phyloP scores from a whole-genome alignment of 2,329 filamentous ascomycete genomes.

The Neocatenulostroma microsporum region DNA sequence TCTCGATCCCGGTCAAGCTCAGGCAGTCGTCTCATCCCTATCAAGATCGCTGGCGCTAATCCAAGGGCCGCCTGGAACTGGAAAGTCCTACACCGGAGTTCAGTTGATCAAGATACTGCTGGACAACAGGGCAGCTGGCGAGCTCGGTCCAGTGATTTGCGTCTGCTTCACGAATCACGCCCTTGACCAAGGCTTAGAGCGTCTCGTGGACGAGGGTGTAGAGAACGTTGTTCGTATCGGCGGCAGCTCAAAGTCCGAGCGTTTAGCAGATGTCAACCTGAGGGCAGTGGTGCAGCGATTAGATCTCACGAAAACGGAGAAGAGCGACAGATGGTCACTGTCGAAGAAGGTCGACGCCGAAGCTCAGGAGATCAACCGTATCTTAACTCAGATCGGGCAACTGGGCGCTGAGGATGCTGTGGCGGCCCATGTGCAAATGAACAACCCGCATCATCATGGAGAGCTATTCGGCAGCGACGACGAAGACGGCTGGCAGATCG shows the following conservation, averaged over 20 bases:
- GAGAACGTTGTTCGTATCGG: conserved; percentile 55
- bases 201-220: conserved; percentile 44
- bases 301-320: conserved; percentile 36
- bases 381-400: conserved; percentile 10
- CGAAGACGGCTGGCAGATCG: conserved; percentile 18
- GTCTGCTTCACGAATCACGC: conserved; percentile 48
- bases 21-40: conserved; percentile 48
- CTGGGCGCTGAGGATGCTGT: conserved; percentile 6
- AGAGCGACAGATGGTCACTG: conserved; percentile 23
- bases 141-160: conserved; percentile 41
- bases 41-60: conserved; percentile 51
- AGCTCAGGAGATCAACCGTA: conserved; percentile 11
- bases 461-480: conserved; percentile 20
- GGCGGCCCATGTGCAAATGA: conserved; percentile 9
- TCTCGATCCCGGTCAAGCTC: conserved; percentile 46
- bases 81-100: conserved; percentile 56
- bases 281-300: conserved; percentile 28
- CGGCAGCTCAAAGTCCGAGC: conserved; percentile 48
- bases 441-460: conserved; percentile 13
- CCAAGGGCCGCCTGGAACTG: conserved; percentile 64
- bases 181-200: conserved; percentile 52
- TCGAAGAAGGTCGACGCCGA: conserved; percentile 15
- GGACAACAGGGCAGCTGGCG: conserved; percentile 30
- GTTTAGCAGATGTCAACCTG: conserved; percentile 47
- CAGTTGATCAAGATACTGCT: conserved; percentile 52